phyloP scores from a whole-genome alignment of 2,329 filamentous ascomycete species.

The Endoconidiophora laricicola region DNA sequence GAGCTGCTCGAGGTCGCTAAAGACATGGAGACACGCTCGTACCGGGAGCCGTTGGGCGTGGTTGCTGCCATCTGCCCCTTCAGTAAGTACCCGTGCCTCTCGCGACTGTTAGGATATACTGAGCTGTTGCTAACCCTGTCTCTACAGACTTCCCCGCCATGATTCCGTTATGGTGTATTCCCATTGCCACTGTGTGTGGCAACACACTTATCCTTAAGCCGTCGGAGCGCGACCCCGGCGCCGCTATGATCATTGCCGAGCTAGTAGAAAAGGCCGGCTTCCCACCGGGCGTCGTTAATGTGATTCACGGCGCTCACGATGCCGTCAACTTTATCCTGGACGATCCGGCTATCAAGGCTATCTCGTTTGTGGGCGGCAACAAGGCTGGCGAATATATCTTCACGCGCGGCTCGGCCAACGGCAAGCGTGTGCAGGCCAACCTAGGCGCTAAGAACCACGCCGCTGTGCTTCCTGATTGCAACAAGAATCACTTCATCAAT shows the following conservation, averaged over 20 bases:
- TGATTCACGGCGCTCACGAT: conserved; percentile 64
- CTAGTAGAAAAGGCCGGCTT: conserved; percentile 66
- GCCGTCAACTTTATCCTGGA: conserved; percentile 79
- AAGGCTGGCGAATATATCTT: conserved; percentile 83
- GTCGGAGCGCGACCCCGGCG: conserved; percentile 70
- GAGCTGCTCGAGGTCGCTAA: conserved; percentile 73
- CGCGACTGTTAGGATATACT: not conserved
- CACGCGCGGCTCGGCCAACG: conserved; percentile 59
- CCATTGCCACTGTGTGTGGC: conserved; percentile 66
- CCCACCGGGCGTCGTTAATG: conserved; percentile 65
- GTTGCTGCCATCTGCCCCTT: conserved; percentile 77
- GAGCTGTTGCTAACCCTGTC: not conserved
- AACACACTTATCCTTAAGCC: conserved; percentile 78
- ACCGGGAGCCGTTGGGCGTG: conserved; percentile 66
- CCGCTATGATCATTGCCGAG: conserved; percentile 72
- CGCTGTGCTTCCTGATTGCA: conserved; percentile 67
- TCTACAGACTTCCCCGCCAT: conserved; percentile 70
- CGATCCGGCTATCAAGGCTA: conserved; percentile 68
- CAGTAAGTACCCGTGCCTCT: conserved; percentile 36
- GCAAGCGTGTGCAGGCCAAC: conserved; percentile 79
- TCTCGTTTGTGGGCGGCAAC: conserved; percentile 76
- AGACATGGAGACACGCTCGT: conserved; percentile 78
- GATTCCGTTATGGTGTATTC: conserved; percentile 85
- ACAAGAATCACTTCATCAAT: conserved; percentile 81
- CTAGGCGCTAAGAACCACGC: conserved; percentile 81